These are phyloP conservation scores for Dovyalis caffra DNA, from an alignment of 345 rosid genomes.

Conservation along the genomic window DNA sequence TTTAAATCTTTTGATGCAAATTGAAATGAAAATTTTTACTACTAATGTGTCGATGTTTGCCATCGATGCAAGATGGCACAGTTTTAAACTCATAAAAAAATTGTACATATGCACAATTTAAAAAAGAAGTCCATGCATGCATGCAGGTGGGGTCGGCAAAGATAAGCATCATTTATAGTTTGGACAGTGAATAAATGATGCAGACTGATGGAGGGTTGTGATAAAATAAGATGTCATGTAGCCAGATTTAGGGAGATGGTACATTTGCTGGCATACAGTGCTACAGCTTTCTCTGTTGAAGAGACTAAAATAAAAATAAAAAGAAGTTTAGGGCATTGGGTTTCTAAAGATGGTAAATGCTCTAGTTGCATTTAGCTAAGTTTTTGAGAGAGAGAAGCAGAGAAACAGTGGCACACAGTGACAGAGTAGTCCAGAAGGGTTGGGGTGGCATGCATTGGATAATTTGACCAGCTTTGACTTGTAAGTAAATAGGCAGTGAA, in stretches of 20 bases:
- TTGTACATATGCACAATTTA: too few species aligned
- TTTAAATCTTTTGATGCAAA: too few species aligned
- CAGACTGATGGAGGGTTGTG: too few species aligned
- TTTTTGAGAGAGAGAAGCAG: not conserved
- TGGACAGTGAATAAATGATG: not conserved
- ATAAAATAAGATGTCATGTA: too few species aligned
- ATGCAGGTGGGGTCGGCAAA: too few species aligned
- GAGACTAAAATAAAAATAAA: not conserved
- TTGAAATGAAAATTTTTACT: too few species aligned
- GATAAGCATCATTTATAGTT: not conserved
- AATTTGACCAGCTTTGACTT: conserved; percentile 30
- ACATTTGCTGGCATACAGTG: conserved; percentile 13
- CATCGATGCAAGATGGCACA: too few species aligned
- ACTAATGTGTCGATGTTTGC: too few species aligned
- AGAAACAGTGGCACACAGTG: not conserved
- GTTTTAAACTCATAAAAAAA: too few species aligned
- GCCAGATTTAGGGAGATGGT: conserved; percentile 1
- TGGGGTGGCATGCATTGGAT: conserved; percentile 14
- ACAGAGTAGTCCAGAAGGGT: conserved; percentile 15
- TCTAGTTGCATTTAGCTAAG: conserved; percentile 6
- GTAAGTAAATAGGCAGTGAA: conserved; percentile 11
- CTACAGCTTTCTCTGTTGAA: not conserved
- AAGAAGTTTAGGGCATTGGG: not conserved
- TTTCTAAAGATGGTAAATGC: not conserved
- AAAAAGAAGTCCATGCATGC: too few species aligned